Conservation (phyloP, 306 rosid species). For the Nissolia schottii region DNA sequence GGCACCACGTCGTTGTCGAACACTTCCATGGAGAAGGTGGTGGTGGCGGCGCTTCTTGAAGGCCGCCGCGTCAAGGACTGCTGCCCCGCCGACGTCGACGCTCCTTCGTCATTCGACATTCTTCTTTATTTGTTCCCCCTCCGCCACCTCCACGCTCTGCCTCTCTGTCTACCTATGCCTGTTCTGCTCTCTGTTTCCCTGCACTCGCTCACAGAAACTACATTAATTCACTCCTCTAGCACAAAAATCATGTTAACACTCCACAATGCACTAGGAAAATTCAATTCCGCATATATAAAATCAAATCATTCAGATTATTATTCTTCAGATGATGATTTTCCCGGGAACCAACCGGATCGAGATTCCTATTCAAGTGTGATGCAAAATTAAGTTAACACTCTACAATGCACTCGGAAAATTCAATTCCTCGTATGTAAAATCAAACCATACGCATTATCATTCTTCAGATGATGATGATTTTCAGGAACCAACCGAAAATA, state of each 20-base stretch:
- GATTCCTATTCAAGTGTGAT: neutral
- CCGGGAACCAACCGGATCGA: neutral
- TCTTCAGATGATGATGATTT: neutral
- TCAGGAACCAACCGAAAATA: neutral
- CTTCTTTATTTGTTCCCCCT: neutral
- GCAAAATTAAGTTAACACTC: neutral
- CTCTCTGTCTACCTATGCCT: neutral
- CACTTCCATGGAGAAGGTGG: slow-evolving; percentile 72
- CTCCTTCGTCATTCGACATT: slow-evolving; percentile 54
- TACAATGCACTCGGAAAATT: neutral
- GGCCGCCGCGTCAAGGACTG: slow-evolving; percentile 75
- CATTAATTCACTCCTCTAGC: neutral
- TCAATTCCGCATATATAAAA: neutral
- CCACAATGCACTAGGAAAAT: neutral
- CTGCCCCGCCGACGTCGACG: slow-evolving; percentile 48
- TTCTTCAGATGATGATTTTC: neutral
- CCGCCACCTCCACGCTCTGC: slow-evolving; percentile 22
- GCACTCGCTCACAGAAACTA: neutral
- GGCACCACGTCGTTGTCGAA: slow-evolving; percentile 96
- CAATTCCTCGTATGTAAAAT: neutral
- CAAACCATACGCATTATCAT: neutral
- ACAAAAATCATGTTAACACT: neutral
- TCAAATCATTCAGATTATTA: neutral
- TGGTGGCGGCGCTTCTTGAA: slow-evolving; percentile 74
- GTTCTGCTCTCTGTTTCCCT: neutral